Conservation (phyloP, 179 eudicot species). For the Silene noctiflora region DNA sequence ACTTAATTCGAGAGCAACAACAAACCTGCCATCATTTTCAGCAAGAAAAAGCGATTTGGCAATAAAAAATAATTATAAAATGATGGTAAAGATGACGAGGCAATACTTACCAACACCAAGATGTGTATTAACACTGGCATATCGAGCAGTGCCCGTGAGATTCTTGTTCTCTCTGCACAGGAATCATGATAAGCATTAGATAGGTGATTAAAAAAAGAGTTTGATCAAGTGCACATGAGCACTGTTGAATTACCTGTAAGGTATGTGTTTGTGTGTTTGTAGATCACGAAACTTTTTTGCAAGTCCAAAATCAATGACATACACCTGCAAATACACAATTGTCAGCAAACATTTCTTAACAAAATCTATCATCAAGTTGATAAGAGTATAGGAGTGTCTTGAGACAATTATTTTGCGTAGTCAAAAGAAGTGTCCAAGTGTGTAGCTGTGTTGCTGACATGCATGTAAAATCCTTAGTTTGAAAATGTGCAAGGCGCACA, state of each 20-base stretch:
- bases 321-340: slow-evolving; percentile 38
- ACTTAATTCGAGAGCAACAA: neutral
- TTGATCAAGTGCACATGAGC: neutral
- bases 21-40: neutral
- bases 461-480: too few species aligned
- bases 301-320: slow-evolving; percentile 69
- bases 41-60: neutral
- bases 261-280: slow-evolving; percentile 75
- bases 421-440: too few species aligned
- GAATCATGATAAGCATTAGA: neutral
- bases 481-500: too few species aligned
- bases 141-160: slow-evolving; percentile 64
- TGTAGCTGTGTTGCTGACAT: too few species aligned
- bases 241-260: slow-evolving; percentile 50
- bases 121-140: slow-evolving; percentile 64
- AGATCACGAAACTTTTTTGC: slow-evolving; percentile 77
- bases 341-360: slow-evolving; percentile 1
- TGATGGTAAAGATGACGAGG: neutral
- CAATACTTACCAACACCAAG: slow-evolving; percentile 56
- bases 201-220: neutral
- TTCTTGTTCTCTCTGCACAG: slow-evolving; percentile 58
- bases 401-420: too few species aligned
- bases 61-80: neutral
- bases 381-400: too few species aligned
- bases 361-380: too few species aligned